phyloP scores from a whole-genome alignment of 2,329 filamentous ascomycete species.

The Alternaria triticina region DNA sequence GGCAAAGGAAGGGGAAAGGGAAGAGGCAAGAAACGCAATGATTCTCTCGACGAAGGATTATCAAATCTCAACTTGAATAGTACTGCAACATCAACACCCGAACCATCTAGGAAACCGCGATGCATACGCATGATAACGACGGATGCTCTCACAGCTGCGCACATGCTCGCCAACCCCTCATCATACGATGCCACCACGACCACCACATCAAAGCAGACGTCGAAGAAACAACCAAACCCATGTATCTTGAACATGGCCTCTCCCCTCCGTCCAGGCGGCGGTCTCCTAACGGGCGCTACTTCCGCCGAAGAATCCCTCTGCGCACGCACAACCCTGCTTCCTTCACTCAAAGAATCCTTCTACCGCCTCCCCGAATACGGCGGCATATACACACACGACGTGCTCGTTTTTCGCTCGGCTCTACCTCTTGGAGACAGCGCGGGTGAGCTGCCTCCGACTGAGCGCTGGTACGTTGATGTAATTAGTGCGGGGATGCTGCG shows the following conservation, averaged over 20 bases:
- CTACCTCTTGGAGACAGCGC: conserved; percentile 37
- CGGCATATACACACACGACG: conserved; percentile 63
- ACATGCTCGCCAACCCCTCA: conserved; percentile 37
- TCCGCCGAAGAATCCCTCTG: conserved; percentile 69
- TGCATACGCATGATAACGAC: conserved; percentile 55
- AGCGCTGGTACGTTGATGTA: conserved; percentile 66
- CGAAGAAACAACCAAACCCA: conserved; percentile 48
- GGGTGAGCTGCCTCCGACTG: conserved; percentile 52
- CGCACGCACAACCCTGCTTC: conserved; percentile 64
- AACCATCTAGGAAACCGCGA: not conserved
- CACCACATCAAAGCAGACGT: not conserved
- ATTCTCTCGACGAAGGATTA: conserved; percentile 17
- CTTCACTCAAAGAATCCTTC: conserved; percentile 63
- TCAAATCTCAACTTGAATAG: conserved; percentile 10
- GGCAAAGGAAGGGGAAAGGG: conserved; percentile 16
- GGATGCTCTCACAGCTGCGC: conserved; percentile 63
- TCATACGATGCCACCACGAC: not conserved
- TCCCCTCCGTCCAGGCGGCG: conserved; percentile 65
- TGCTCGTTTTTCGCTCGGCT: conserved; percentile 62
- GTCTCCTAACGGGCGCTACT: conserved; percentile 65
- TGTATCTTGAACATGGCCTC: conserved; percentile 70
- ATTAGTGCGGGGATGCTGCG: conserved; percentile 65
- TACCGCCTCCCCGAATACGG: conserved; percentile 67
- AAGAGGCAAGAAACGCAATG: conserved; percentile 12
- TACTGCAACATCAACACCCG: not conserved